Conservation (phyloP, 305 asterid genomes). For the Nicotiana rustica region DNA sequence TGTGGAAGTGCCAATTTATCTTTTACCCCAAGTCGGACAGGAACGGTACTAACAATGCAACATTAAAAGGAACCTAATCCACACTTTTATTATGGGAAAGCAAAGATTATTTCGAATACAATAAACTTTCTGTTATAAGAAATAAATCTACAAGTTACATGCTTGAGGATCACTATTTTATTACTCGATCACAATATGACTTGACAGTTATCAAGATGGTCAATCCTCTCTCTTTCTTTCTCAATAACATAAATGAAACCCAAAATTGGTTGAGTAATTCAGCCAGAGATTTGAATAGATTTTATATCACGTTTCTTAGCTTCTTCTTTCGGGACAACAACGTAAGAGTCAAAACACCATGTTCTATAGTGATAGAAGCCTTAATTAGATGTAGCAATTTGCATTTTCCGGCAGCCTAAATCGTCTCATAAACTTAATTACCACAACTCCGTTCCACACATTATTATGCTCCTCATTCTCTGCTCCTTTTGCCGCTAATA, state of each 20-base stretch:
- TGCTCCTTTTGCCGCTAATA: slow-evolving; percentile 44
- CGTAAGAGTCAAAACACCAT: slow-evolving; percentile 40
- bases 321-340: slow-evolving; percentile 41
- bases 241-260: too few species aligned
- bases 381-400: slow-evolving; percentile 25
- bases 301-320: slow-evolving; percentile 34
- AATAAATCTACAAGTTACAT: not conserved
- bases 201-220: too few species aligned
- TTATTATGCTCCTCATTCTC: slow-evolving; percentile 44
- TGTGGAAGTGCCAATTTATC: not conserved
- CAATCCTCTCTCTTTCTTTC: too few species aligned
- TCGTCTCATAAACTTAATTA: slow-evolving; percentile 34
- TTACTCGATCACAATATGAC: too few species aligned
- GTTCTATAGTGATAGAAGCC: slow-evolving; percentile 38
- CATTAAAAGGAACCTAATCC: not conserved
- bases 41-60: not conserved
- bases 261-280: not conserved
- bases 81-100: too few species aligned
- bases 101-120: not conserved
- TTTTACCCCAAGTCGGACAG: too few species aligned
- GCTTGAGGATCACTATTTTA: too few species aligned
- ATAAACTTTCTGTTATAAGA: not conserved
- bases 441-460: slow-evolving; percentile 45
- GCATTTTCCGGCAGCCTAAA: slow-evolving; percentile 43
- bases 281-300: slow-evolving; percentile 39